A percentile compares a stretch with the other conserved stretches of the same genome.
These are phyloP conservation scores for Neoscytalidium dimidiatum DNA, from an alignment of 2,329 filamentous ascomycete species.

Conservation along the genomic window DNA sequence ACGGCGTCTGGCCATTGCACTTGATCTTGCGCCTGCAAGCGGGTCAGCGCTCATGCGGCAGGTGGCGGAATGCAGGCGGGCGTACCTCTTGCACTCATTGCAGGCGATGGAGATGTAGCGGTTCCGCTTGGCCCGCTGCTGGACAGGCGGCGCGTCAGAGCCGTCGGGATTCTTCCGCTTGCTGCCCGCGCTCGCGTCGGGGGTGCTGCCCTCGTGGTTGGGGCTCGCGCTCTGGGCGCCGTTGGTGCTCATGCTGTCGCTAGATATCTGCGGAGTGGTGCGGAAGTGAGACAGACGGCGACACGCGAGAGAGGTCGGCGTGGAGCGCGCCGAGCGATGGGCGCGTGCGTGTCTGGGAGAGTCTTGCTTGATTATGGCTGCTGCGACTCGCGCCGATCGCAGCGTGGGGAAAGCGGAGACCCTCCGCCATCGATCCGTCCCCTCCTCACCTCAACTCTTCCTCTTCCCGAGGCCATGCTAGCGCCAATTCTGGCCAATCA, in stretches of 20 bases:
- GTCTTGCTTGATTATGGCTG: slow-evolving; percentile 1
- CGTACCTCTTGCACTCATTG: slow-evolving; percentile 47
- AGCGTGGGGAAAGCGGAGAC: slow-evolving; percentile 13
- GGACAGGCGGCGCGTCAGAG: slow-evolving; percentile 30
- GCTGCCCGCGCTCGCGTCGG: slow-evolving; percentile 21
- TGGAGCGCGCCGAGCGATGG: neutral
- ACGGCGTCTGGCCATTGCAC: slow-evolving; percentile 66
- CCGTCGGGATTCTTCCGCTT: slow-evolving; percentile 48
- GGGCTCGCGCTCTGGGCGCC: slow-evolving; percentile 39
- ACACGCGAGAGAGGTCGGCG: neutral
- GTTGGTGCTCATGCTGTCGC: slow-evolving; percentile 23
- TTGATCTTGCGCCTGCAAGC: slow-evolving; percentile 68
- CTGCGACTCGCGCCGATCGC: neutral
- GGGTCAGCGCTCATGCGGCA: slow-evolving; percentile 43
- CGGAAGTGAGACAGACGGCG: neutral
- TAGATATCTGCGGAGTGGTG: too few species aligned
- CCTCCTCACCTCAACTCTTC: neutral
- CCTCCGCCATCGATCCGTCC: neutral
- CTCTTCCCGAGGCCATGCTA: neutral
- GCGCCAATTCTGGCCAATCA: neutral
- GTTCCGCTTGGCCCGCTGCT: slow-evolving; percentile 63
- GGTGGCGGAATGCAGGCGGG: slow-evolving; percentile 36
- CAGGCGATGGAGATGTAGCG: slow-evolving; percentile 69
- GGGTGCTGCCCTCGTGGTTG: slow-evolving; percentile 26
- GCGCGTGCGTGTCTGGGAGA: neutral